Conservation (phyloP, 73 alveolate genomes). For the Durusdinium trenchii region DNA sequence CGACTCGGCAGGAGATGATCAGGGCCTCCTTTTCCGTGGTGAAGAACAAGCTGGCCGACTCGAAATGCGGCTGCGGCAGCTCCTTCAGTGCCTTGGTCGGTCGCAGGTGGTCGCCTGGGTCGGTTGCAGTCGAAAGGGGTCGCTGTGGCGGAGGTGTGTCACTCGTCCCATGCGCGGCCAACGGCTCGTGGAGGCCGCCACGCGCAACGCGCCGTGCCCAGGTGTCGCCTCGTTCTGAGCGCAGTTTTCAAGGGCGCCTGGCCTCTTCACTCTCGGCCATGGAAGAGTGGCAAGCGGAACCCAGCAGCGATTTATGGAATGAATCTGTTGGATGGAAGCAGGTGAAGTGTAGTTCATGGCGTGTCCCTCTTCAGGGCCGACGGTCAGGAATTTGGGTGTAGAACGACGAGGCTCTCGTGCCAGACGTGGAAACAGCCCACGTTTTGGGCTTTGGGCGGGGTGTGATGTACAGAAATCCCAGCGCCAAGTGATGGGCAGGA, state of each 20-base stretch:
- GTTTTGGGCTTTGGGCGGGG: too few species aligned
- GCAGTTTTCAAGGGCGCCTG: background rate
- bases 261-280: too few species aligned
- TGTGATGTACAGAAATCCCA: too few species aligned
- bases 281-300: too few species aligned
- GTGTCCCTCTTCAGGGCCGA: too few species aligned
- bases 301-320: too few species aligned
- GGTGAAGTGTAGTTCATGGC: too few species aligned
- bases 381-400: too few species aligned
- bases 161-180: background rate
- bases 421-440: too few species aligned
- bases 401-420: too few species aligned
- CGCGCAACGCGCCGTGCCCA: background rate
- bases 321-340: too few species aligned
- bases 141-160: background rate
- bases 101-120: background rate
- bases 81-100: conserved; percentile 53
- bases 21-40: conserved; percentile 91
- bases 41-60: conserved; percentile 93
- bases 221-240: conserved; percentile 64
- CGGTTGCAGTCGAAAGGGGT: background rate
- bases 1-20: conserved; percentile 74
- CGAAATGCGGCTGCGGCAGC: conserved; percentile 94
- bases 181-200: background rate
- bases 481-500: too few species aligned